A percentile compares a stretch with the other conserved stretches of the same genome.
Conservation (phyloP, 345 rosid genomes). For the Cardamine chenopodiifolia region DNA sequence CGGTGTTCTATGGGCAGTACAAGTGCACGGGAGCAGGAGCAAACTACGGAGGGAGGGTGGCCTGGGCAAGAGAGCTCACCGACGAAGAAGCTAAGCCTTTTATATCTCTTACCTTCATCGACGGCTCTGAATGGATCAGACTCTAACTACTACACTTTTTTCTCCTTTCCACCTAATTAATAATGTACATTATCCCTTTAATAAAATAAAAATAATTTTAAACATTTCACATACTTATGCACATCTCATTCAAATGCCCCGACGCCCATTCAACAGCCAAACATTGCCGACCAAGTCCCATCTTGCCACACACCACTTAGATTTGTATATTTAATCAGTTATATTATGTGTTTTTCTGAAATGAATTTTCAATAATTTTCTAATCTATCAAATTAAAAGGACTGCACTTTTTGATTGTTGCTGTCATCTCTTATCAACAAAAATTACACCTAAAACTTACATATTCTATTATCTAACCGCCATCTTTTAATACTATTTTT, state of each 20-base stretch:
- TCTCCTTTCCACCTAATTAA: neutral
- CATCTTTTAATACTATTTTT: neutral
- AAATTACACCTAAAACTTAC: neutral
- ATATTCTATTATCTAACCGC: neutral
- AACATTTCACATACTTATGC: neutral
- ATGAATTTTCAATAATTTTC: too few relatives aligned
- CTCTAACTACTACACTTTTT: conserved; percentile 37
- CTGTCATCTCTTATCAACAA: neutral
- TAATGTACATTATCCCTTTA: conserved; percentile 29
- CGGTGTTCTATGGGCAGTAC: conserved; percentile 95
- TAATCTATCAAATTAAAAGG: neutral
- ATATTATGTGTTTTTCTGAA: too few relatives aligned
- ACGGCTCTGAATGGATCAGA: conserved; percentile 89
- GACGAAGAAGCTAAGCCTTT: conserved; percentile 93
- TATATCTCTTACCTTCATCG: conserved; percentile 72
- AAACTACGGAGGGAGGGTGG: conserved; percentile 75
- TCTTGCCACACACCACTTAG: neutral
- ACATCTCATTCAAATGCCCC: neutral
- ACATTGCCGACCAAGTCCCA: conserved; percentile 5
- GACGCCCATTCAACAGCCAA: neutral
- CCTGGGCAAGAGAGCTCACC: conserved; percentile 90
- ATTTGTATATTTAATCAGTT: neutral
- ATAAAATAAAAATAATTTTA: neutral
- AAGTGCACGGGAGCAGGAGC: conserved; percentile 94
- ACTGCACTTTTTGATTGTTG: neutral